phyloP scores from a whole-genome alignment of 768 basidiomycete species.

The Rickenella mellea region DNA sequence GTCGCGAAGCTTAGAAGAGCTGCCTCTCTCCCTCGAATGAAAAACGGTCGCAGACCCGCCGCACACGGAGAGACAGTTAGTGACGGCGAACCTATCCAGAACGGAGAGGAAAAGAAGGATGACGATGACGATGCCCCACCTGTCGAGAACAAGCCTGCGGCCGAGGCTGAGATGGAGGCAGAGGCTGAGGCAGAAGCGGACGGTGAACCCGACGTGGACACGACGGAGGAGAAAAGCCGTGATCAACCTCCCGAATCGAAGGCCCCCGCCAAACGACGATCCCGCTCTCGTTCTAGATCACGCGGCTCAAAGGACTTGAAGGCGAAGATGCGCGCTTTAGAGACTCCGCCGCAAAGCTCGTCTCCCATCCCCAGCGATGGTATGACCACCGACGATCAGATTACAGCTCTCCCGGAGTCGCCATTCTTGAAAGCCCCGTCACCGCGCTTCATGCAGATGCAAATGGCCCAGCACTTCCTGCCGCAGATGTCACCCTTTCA shows the following conservation, averaged over 20 bases:
- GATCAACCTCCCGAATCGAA: conserved; percentile 22
- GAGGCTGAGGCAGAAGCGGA: conserved; percentile 5
- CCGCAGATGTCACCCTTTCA: conserved; percentile 46
- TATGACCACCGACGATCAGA: too few relatives aligned
- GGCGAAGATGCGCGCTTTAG: conserved; percentile 26
- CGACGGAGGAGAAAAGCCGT: conserved; percentile 26
- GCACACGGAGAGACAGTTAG: conserved; percentile 67
- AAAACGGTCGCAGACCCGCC: conserved; percentile 72
- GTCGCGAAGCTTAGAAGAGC: conserved; percentile 89
- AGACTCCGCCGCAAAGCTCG: not conserved
- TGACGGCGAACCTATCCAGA: conserved; percentile 59
- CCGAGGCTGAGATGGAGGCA: conserved; percentile 2
- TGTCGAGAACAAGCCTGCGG: conserved; percentile 17
- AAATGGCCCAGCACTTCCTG: conserved; percentile 23
- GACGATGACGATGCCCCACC: conserved; percentile 17
- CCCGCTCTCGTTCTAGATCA: conserved; percentile 55
- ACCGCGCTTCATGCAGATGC: not conserved
- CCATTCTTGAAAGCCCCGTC: not conserved
- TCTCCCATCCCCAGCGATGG: not conserved
- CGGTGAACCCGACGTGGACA: conserved; percentile 10
- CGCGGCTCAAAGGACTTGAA: conserved; percentile 66
- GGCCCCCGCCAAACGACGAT: conserved; percentile 50
- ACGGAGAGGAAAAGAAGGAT: conserved; percentile 28
- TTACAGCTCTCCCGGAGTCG: not conserved
- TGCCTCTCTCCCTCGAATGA: conserved; percentile 85